Base-by-base conservation (phyloP, 805 yeast genomes). In the Saturnispora ahearnii region DNA sequence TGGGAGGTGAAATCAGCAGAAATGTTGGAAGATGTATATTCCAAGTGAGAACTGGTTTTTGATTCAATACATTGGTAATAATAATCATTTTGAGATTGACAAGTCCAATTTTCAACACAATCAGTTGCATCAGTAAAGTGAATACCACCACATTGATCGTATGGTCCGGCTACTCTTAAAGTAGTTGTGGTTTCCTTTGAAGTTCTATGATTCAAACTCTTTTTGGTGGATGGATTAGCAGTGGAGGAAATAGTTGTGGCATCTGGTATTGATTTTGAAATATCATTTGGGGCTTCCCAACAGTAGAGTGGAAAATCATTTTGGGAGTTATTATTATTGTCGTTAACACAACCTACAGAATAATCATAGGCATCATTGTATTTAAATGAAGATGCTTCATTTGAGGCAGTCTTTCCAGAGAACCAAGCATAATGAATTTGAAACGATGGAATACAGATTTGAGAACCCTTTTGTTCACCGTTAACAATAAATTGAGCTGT, bases 351-450 rank as follows among this genome's bases (percentile, higher is more conserved):
- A 22, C 60, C 59, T 31, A 59, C 54, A 31, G 53, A 38, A 51
- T 64, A 62, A 41, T 63, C 67, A 37, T 59, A 59, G 6, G 54
- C 51, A 9, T 55, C 34, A 6, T 45, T 18, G 45, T 56, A 60
- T 3, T 29, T 26, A 53, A 58, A 60, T 9, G 43, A 22, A 5
- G 50, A 31, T n/a, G 51, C 47, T n/a, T 50, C 48, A 9, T 46
- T 38, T 9, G 43, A 41, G 11, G 41, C 38, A 11, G 57, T 62
- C 12, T 37, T 49, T 10, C 62, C 65, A 29, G 62, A 59, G 36
- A 60, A 57, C 60, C 67, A 65, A 18, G 64, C 65, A 42, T 55
- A 64, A 38, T 65, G 67, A 44, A 65, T 57, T 53, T 62, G 64
- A 56, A 63, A 63, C 13, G 55, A 32, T 6, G 62, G 61, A 51